Base-by-base conservation (phyloP, 2,329 filamentous ascomycete genomes). In the Zopfia rhizophila region DNA sequence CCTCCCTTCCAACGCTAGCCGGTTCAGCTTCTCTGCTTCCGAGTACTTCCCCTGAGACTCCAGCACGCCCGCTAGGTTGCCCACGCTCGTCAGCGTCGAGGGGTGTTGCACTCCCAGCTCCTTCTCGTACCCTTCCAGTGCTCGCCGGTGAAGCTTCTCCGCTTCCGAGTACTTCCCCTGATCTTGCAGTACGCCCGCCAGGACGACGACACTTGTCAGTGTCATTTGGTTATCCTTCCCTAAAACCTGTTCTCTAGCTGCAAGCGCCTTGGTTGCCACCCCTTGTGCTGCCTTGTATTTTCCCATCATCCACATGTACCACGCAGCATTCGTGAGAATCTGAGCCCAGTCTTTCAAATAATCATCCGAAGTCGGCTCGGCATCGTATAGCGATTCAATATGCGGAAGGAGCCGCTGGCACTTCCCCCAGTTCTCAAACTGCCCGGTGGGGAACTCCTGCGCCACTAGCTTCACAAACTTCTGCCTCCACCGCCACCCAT, bases 371-470 rank as follows among this genome's bases (percentile, higher is more conserved):
- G 8, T 21, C 22, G 47, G 48, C 24, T 51, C 19, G 11, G 3
- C 43, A 13, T 51, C 10, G 18, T 25, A 52, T 4, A 56, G 38
- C 19, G 24, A 16, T 31, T 58, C 48, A 13, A 44, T 38, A 28
- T 58, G 56, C 19, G 50, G 48, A 41, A 55, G 33, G 12, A 60
- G 51, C 41, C 43, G 27, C 25, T 48, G 31, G 30, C 48, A 60
- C 35, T 51, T 42, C 25, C 13, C 28, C 53, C 48, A 55, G 19
- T 57, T 53, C 33, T 49, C 45, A 30, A 25, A 53, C 5, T 43
- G 16, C 5, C 36, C 43, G 16, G 3, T 38, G 8, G 55, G 55
- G 5, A 60, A 43, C 28, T 50, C 47, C 29, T 30, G 21, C 22
- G 42, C 41, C 40, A 59, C 45, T n/a, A 47, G 16, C 17, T n/a